Base-by-base conservation (phyloP, 345 rosid species). In the Arabidopsis thaliana region DNA sequence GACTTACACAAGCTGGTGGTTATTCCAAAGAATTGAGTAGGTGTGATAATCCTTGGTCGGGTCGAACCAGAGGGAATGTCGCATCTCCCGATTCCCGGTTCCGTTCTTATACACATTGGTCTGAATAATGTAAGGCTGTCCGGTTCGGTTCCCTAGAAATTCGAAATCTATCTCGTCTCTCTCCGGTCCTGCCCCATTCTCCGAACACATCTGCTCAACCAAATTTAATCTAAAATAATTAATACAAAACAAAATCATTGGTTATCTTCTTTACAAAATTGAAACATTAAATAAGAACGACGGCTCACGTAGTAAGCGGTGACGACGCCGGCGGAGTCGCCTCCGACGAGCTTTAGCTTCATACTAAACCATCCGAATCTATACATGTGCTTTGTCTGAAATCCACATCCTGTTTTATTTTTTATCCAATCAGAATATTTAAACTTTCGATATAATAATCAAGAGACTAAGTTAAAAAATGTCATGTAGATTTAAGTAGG, bases 351-450 rank as follows among this genome's bases (percentile, higher is more conserved):
- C 72, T 92, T 94, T 79, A 94, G 78, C 85, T 91, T 94, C 99
- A 94, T 94, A 82, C 97, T 90, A 59, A 94, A 94, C 99, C 97
- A 94, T 4, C 99, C 97, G 61, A 90, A 92, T 84, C 99, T 82
- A 84, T 94, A 92, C 67, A 76, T 88, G 81, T 92, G 91, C 74
- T 92, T 94, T 11, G 97, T 94, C 78, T 90, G 93, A 80, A 94
- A 94, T 40, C 99, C 99, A 76, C 99, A 94, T 6, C 99, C 98
- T 91, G 58, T 32, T 59, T 36, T 59, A 55, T 25, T 55, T 61
- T 16, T 41, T n/a, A 0, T 7, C 24, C 69, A 59, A 49, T 36
- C 64, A 72, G 24, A 77, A 45, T 6, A 25, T 41, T 58, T 24
- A 63, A 16, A 61, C n/a, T 4, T 6, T 1, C 10, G 30, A 37